Base-by-base conservation (phyloP, 352 stramenopile species). In the Phytophthora tentaculata region DNA sequence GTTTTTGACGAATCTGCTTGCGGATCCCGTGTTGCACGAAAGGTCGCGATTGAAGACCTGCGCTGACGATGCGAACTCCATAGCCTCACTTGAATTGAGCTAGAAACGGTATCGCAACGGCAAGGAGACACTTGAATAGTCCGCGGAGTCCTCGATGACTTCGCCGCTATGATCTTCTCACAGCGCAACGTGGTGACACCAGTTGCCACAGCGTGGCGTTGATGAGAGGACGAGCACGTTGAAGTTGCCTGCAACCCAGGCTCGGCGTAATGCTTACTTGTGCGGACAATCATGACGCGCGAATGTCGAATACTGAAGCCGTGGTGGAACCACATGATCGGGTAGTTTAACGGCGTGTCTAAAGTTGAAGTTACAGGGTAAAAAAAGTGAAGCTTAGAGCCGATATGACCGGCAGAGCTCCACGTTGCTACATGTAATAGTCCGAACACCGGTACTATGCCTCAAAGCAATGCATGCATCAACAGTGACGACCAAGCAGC, bases 281-380 rank as follows among this genome's bases (percentile, higher is more conserved):
- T n/a, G n/a, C n/a, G n/a, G 22, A 32, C 45, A 39, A 56, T 71
- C 29, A 47, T 71, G 63, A 70, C 56, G 48, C 63, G 13, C 55
- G 13, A 23, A 5, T 26, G 63, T 71, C 63, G 41, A 61, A 28
- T 55, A 2, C 41, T 54, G 37, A 65, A 66, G 47, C 43, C 39
- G 52, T 20, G 1, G 5, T 16, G 41, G 6, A 12, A 48, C 7
- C n/a, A 53, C 23, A 14, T 13, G 47, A 28, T 10, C 26, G 5
- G 13, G 23, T 41, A n/a, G 10, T 58, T 64, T 29, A 17, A 58
- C 22, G 19, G 20, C 17, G 60, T 67, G 60, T 57, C 32, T 59
- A 24, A 54, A 8, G 17, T 64, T 64, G 61, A 64, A 69, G 53
- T 60, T 69, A 26, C 44, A 20, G 29, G 29, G 7, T 37, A 37